Conservation (phyloP, 129 eudicot species). For the Kitagawia praeruptora region DNA sequence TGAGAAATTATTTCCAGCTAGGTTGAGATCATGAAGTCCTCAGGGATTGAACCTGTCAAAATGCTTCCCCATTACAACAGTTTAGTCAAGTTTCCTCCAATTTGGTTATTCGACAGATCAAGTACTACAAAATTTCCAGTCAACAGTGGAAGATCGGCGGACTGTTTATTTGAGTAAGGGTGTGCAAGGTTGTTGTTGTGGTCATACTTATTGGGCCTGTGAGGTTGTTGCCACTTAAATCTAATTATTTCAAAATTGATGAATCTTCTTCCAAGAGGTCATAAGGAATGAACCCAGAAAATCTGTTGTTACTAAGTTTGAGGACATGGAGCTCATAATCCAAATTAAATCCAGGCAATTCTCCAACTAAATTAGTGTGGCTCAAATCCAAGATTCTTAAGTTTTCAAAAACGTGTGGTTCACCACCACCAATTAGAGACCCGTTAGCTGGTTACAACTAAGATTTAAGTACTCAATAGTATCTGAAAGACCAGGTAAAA, state of each 20-base stretch:
- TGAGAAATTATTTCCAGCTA: too few species aligned
- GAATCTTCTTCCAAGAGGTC: conserved; percentile 86
- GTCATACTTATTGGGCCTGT: conserved; percentile 84
- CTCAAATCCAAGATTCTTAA: conserved; percentile 80
- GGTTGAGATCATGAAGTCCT: too few species aligned
- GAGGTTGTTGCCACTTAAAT: conserved; percentile 88
- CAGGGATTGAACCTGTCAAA: conserved; percentile 71
- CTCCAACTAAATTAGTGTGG: conserved; percentile 79
- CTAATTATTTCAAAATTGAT: conserved; percentile 63
- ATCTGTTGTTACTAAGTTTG: conserved; percentile 66
- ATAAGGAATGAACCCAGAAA: conserved; percentile 80
- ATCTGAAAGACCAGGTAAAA: conserved; percentile 62
- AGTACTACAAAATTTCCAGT: conserved; percentile 71
- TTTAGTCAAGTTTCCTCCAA: conserved; percentile 68
- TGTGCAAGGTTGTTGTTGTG: conserved; percentile 52
- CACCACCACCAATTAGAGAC: conserved; percentile 55
- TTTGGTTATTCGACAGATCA: conserved; percentile 73
- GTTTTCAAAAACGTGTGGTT: conserved; percentile 57
- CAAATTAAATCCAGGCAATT: conserved; percentile 78
- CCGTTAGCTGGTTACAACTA: conserved; percentile 77
- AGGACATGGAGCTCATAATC: conserved; percentile 85
- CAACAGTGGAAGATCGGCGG: conserved; percentile 85
- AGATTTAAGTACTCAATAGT: conserved; percentile 75
- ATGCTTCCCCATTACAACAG: conserved; percentile 81
- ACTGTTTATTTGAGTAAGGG: conserved; percentile 59